Evolutionary conservation across 768 basidiomycete species (phyloP), one percentile per base, ranked within the genome.

Genomic region (Calocera cornea): DNA sequence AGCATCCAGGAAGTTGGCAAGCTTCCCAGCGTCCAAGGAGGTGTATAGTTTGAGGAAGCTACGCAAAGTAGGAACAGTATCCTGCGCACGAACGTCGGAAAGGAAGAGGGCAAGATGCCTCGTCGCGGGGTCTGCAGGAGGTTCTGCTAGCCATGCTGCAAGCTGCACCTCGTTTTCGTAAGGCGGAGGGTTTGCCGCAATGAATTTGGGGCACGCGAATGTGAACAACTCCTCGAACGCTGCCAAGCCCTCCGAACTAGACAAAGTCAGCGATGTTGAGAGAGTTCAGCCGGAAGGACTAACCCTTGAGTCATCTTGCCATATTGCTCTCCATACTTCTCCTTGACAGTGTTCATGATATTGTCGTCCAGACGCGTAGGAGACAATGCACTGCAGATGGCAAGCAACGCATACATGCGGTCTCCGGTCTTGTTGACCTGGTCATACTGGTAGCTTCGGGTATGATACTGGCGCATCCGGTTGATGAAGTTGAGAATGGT

Each of bases 351-450:
- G 75, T 92, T 88, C 77, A 92, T 87, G 74, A 95, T 94, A 74
- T 92, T 93, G 75, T 97, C 95, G 73, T 98, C 95, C 69, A 95
- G 79, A 67, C 94, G 83, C 67, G 88, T 94, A 1, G 97, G 95
- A 1, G 94, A 93, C 10, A 98, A 83, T 0, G 91, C 89, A 71
- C 92, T 89, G 79, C 93, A 95, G 68, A 99, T 86, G 7, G 94
- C 92, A 70, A 97, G 90, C 34, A 99, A 78, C 3, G 94, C 94
- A 73, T 97, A 95, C 95, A 98, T 99, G 54, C 97, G 82, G 74
- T 99, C 97, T 1, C 92, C 95, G 19, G 90, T 95, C 82, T 97
- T 97, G 80, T 88, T 93, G 78, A 99, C 97, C 82, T 95, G 93
- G 73, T 97, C 94, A 72, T 97, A 97, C 75, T 97, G 94, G 76